A percentile compares a stretch with the other conserved stretches of the same genome.
phyloP scores from a whole-genome alignment of 192 early-diverging fungal genomes.

The Backusella mclennaniae region DNA sequence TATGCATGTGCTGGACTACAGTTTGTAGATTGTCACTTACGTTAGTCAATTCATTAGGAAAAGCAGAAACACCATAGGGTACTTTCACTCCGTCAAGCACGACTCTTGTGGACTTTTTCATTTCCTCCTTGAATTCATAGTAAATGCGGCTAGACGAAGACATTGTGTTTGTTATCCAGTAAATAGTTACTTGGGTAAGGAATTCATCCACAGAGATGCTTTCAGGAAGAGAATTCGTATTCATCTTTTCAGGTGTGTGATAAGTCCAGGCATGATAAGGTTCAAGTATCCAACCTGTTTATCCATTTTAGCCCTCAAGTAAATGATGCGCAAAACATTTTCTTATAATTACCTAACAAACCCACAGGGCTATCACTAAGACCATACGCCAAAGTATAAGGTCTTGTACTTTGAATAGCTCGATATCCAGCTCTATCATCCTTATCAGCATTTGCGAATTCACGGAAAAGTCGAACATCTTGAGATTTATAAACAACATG shows the following conservation, averaged over 20 bases:
- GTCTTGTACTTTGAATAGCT: constrained; percentile 23
- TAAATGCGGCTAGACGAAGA: constrained; percentile 61
- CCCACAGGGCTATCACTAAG: constrained; percentile 29
- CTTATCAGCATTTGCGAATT: background rate
- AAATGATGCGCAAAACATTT: background rate
- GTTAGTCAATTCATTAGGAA: background rate
- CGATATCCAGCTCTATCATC: constrained; percentile 24
- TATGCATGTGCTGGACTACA: background rate
- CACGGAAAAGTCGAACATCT: background rate
- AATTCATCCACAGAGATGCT: constrained; percentile 28
- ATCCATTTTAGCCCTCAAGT: background rate
- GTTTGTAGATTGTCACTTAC: background rate
- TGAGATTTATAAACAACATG: background rate
- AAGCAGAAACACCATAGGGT: background rate
- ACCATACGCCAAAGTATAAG: constrained; percentile 24
- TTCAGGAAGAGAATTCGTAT: background rate
- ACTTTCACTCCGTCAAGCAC: background rate
- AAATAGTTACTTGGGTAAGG: constrained; percentile 49
- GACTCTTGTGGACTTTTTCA: background rate
- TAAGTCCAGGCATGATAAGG: constrained; percentile 29
- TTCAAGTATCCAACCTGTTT: constrained; percentile 30
- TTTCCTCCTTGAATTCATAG: constrained; percentile 45
- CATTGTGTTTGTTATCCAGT: constrained; percentile 61
- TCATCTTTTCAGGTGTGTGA: constrained; percentile 7
- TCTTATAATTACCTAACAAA: constrained; percentile 11